Evolutionary conservation across 495 filamentous ascomycete genomes (phyloP), one percentile per base, ranked within the genome.

Genomic region (Podospora anserina): DNA sequence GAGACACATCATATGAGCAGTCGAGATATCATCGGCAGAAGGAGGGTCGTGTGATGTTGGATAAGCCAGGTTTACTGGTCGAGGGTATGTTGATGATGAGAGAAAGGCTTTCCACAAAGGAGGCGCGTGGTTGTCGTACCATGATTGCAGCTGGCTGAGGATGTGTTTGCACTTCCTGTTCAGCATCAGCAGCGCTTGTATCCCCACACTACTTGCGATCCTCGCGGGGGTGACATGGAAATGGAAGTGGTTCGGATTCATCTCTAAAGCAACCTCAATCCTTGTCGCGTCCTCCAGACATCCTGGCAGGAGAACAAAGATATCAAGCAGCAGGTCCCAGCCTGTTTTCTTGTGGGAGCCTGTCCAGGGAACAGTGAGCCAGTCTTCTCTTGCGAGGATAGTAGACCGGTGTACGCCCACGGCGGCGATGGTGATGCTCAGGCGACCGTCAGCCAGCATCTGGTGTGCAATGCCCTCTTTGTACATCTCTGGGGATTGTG

Each of bases 281-380:
- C 9, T 34, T 18, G 63, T 32, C 5, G 53, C 5, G 13, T 56
- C 61, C 61, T 64, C 23, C 27, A 68, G 66, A 5, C 63, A 58
- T 5, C 6, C 7, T 55, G 66, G 66, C 4, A 68, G 9, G 15
- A 64, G 49, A n/a, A 68, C 66, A 26, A 68, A 59, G 6, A 68
- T 68, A 28, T 68, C 66, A 4, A 68, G 20, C 49, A 68, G 49
- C 13, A 68, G 19, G 23, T 68, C 66, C 13, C 19, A 58, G 3
- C 30, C 0, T 2, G 61, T 59, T 57, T 68, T 68, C 13, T 55
- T 16, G 18, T 39, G 19, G 3, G 55, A 20, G 4, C 61, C 28
- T 7, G 61, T 62, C 61, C 60, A 68, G 5, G 66, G 66, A 32
- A 68, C 26, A 27, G 60, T 64, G 26, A 58, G 59, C 66, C 66